phyloP scores from a whole-genome alignment of 73 alveolate species.

The Tetrahymena elliotti region DNA sequence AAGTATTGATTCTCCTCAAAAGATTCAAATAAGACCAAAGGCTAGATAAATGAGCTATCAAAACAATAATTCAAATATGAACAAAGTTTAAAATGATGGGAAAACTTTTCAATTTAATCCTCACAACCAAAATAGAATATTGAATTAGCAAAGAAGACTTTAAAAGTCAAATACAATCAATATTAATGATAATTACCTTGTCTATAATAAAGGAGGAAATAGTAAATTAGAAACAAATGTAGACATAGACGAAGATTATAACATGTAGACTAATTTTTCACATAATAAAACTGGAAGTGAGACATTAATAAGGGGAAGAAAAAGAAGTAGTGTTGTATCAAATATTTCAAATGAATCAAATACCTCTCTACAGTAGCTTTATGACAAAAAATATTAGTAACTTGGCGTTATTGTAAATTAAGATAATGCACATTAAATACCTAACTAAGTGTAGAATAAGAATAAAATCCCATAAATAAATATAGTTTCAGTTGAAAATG shows the following conservation, averaged over 20 bases:
- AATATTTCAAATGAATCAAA: background rate
- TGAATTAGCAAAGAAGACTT: background rate
- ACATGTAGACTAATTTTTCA: background rate
- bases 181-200: background rate
- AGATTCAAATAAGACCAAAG: background rate
- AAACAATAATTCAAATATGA: background rate
- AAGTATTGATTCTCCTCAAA: background rate
- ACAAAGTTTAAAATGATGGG: background rate
- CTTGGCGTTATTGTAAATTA: background rate
- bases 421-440: background rate
- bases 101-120: background rate
- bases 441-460: background rate
- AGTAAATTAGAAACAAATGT: background rate
- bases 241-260: background rate
- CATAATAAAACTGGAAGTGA: background rate
- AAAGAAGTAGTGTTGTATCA: background rate
- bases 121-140: background rate
- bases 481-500: background rate
- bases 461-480: background rate
- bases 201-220: background rate
- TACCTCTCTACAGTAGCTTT: background rate
- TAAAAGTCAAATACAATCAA: background rate
- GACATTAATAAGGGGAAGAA: background rate
- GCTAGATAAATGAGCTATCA: background rate
- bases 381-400: background rate